These are phyloP conservation scores for Phaffia tasmanica DNA, from an alignment of 768 basidiomycete genomes.

Conservation along the genomic window DNA sequence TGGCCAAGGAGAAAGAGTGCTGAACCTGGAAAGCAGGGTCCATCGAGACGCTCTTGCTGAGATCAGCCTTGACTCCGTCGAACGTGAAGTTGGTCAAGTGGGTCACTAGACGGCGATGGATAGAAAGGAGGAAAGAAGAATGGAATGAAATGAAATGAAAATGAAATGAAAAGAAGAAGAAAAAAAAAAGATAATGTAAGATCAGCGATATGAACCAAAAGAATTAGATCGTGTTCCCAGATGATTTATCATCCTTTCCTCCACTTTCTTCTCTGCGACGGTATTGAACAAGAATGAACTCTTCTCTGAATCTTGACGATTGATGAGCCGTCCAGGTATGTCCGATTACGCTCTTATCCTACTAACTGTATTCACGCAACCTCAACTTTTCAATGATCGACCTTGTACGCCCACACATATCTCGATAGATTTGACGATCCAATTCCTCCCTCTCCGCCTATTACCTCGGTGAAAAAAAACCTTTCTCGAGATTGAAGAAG, in stretches of 20 bases:
- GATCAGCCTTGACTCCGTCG: conserved; percentile 92
- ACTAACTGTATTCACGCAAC: not conserved
- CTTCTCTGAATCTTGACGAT: not conserved
- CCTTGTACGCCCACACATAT: not conserved
- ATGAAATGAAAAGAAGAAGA: not conserved
- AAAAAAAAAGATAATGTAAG: not conserved
- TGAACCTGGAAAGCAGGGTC: conserved; percentile 97
- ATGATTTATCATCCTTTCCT: not conserved
- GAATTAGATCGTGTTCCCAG: not conserved
- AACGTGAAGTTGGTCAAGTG: conserved; percentile 90
- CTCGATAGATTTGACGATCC: not conserved
- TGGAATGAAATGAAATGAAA: not conserved
- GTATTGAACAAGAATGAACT: not conserved
- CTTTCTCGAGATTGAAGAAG: not conserved
- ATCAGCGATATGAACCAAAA: not conserved
- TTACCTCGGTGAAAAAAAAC: not conserved
- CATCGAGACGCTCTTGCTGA: conserved; percentile 82
- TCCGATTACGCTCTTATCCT: not conserved
- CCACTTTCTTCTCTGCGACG: not conserved
- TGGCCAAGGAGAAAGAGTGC: conserved; percentile 85
- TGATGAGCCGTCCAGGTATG: not conserved
- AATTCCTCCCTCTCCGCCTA: not conserved
- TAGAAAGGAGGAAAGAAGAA: conserved; percentile 14
- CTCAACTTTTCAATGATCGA: not conserved
- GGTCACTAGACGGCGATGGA: conserved; percentile 49